Evolutionary conservation across 441 rosid genomes (phyloP).

Genomic region (Corymbia citriodora): DNA sequence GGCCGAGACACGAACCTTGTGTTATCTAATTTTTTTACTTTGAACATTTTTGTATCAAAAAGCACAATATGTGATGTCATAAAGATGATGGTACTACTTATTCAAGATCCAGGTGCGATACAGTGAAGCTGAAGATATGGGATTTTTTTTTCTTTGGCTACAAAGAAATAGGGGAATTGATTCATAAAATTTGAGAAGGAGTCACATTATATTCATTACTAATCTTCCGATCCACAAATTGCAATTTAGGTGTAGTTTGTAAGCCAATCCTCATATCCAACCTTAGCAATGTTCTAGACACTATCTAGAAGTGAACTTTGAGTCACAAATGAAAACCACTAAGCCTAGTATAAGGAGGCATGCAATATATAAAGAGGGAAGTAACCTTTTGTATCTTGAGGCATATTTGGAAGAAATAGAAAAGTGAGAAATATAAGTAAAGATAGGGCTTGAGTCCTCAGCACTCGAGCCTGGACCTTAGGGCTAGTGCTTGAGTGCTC

Average conservation of each 20-base stretch:
- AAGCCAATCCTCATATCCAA: accelerated
- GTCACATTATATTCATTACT: neutral
- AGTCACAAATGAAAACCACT: neutral
- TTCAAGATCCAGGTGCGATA: too few species aligned
- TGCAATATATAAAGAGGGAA: neutral
- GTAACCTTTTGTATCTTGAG: neutral
- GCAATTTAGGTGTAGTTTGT: accelerated
- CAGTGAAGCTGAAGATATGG: too few species aligned
- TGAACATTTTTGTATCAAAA: too few species aligned
- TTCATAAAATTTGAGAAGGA: too few species aligned
- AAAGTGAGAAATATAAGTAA: neutral
- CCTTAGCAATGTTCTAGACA: neutral
- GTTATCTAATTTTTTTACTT: too few species aligned
- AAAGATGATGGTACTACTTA: too few species aligned
- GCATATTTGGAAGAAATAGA: neutral
- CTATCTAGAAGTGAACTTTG: accelerated
- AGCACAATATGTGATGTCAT: too few species aligned
- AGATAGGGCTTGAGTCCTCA: neutral
- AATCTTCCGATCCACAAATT: accelerated
- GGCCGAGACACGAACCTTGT: too few species aligned
- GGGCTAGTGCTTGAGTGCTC: neutral
- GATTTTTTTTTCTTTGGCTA: too few species aligned
- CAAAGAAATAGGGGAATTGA: too few species aligned
- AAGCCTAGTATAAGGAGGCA: accelerated
- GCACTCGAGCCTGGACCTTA: neutral